A percentile compares a stretch with the other conserved stretches of the same genome.
Evolutionary conservation across 768 basidiomycete species (phyloP).

Genomic region (Pleurotus tuber-regium): DNA sequence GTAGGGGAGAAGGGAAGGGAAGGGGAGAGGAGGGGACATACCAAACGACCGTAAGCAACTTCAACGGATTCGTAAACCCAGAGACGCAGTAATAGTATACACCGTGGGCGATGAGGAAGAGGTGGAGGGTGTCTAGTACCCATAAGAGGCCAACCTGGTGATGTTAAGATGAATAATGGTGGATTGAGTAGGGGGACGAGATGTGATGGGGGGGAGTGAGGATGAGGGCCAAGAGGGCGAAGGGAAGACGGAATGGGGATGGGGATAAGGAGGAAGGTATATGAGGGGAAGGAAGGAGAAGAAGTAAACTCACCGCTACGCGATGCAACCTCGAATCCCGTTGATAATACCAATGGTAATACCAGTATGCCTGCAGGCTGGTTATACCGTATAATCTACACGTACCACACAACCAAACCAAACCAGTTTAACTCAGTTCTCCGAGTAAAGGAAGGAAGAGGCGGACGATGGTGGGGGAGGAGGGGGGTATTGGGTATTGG

Average conservation of each 20-base stretch:
- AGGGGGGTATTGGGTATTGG: no score
- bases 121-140: conserved; percentile 25
- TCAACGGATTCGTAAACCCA: conserved; percentile 20
- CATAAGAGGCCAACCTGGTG: conserved; percentile 13
- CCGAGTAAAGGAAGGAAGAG: no score
- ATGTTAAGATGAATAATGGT: no score
- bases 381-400: conserved; percentile 20
- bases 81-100: conserved; percentile 25
- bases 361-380: conserved; percentile 19
- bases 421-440: no score
- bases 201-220: no score
- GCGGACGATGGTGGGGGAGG: no score
- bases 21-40: background rate
- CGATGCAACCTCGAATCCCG: conserved; percentile 13
- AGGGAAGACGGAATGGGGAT: no score
- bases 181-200: no score
- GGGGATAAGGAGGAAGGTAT: background rate
- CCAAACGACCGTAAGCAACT: conserved; percentile 2
- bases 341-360: conserved; percentile 15
- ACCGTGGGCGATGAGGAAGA: conserved; percentile 23
- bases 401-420: no score
- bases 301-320: conserved; percentile 8
- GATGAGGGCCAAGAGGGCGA: no score
- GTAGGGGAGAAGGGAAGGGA: background rate
- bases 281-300: background rate